Evolutionary conservation across 2,329 filamentous ascomycete genomes (phyloP), one percentile per base, ranked within the genome.

Genomic region (Aureobasidium sp.): DNA sequence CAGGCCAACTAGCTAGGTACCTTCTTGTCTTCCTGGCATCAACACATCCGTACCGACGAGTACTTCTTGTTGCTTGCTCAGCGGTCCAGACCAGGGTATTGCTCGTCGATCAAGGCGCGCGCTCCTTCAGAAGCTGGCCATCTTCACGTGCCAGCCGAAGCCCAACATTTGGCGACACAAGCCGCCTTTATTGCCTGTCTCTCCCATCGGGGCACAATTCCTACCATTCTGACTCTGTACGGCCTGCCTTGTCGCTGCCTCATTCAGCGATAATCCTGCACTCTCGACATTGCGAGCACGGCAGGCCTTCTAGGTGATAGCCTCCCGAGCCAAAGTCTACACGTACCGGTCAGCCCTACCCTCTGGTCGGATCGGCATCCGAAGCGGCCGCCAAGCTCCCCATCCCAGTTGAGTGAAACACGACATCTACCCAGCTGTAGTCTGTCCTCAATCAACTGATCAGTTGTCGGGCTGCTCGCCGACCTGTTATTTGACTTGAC

Each of bases 391-490:
- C 55, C 55, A 58, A 58, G 55, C 55, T 58, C 55, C 39, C 55
- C 53, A 44, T 48, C 57, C 34, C 44, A 59, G 55, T 59, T 39
- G 55, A 39, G 42, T 60, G 57, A 60, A 60, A 60, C 57, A 60
- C 57, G 44, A 59, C 55, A 59, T 59, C 55, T 48, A 59, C 37
- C 55, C 41, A 47, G 42, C 42, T 59, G 55, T 34, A 47, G 55
- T 59, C 55, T 59, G 55, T 59, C 55, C 55, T 59, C 20, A 41
- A 39, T 42, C 57, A 58, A 48, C 55, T 48, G n/a, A 58, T 37
- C 55, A 58, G 42, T 58, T 42, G 53, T 57, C 53, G 27, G 53
- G 53, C 53, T 44, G 17, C 29, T 57, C 41, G 53, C 53, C 53
- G 53, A 48, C 55, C 34, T 58, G 55, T 48, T 58, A 36, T 17